Evolutionary conservation across 768 basidiomycete species (phyloP).

Genomic region (Cantharellus anzutake): DNA sequence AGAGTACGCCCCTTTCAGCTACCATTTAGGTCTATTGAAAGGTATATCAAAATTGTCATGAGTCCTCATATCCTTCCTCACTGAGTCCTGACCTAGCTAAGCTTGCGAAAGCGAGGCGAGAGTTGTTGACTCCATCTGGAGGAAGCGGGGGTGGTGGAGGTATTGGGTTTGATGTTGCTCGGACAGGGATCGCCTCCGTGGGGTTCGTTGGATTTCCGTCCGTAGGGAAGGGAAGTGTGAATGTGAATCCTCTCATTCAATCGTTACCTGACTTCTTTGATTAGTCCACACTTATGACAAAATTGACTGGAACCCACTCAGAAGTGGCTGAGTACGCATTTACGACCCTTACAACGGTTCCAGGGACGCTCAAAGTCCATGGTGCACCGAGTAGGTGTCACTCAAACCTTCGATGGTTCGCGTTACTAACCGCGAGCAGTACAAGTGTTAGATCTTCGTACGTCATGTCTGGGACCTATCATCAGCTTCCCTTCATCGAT

Average conservation of each 20-base stretch:
- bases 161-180: slow-evolving; percentile 91
- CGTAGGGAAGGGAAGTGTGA: slow-evolving; percentile 60
- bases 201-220: slow-evolving; percentile 93
- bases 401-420: slow-evolving; percentile 39
- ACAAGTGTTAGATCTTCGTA: slow-evolving; percentile 13
- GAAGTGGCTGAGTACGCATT: slow-evolving; percentile 95
- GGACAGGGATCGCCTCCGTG: slow-evolving; percentile 64
- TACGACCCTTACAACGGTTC: slow-evolving; percentile 88
- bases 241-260: background rate
- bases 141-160: slow-evolving; percentile 74
- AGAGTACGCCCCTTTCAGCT: slow-evolving; percentile 26
- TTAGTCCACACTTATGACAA: slow-evolving; percentile 87
- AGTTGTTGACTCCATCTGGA: slow-evolving; percentile 62
- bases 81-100: slow-evolving; percentile 35
- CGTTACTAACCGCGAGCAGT: background rate
- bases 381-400: slow-evolving; percentile 47
- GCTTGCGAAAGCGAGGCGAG: slow-evolving; percentile 88
- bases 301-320: slow-evolving; percentile 89
- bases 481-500: background rate
- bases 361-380: slow-evolving; percentile 85
- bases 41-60: slow-evolving; percentile 9
- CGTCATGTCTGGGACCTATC: background rate
- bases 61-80: background rate
- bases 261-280: slow-evolving; percentile 5
- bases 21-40: slow-evolving; percentile 91